phyloP scores from a whole-genome alignment of 2,329 filamentous ascomycete species.

The Chaetomium globosum region DNA sequence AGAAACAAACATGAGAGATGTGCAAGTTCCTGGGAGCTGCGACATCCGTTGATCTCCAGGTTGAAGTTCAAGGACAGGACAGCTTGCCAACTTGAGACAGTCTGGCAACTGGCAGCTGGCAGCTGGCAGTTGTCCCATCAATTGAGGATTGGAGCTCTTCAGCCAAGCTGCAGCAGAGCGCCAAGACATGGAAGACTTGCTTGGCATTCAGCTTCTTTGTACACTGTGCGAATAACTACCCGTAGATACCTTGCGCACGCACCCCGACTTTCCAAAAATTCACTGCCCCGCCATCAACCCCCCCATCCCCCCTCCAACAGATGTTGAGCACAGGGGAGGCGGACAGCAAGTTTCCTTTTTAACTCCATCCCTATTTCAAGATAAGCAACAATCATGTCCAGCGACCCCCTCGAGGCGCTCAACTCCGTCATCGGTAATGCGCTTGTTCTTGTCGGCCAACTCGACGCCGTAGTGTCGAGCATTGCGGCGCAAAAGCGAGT shows the following conservation, averaged over 20 bases:
- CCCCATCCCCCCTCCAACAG: neutral
- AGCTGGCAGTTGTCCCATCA: conserved; percentile 26
- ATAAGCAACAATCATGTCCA: conserved; percentile 20
- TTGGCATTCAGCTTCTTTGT: neutral
- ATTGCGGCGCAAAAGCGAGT: conserved; percentile 42
- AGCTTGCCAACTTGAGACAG: conserved; percentile 35
- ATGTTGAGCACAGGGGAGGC: neutral
- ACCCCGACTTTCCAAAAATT: neutral
- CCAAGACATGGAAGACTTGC: neutral
- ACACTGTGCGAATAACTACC: neutral
- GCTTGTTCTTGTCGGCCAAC: conserved; percentile 34
- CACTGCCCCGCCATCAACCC: conserved; percentile 6
- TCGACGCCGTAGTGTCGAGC: conserved; percentile 46
- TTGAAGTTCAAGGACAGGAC: conserved; percentile 30
- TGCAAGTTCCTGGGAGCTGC: neutral
- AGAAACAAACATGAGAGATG: conserved; percentile 21
- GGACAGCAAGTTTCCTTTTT: neutral
- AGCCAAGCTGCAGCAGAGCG: too few species aligned
- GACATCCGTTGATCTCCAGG: conserved; percentile 6
- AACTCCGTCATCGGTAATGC: conserved; percentile 34
- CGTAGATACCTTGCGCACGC: too few species aligned
- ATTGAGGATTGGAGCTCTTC: conserved; percentile 13
- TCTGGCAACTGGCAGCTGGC: conserved; percentile 26
- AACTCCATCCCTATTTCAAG: neutral
- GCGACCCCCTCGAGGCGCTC: conserved; percentile 35